Evolutionary conservation across 139 green algal genomes (phyloP).

Genomic region (Parachlorella kessleri): DNA sequence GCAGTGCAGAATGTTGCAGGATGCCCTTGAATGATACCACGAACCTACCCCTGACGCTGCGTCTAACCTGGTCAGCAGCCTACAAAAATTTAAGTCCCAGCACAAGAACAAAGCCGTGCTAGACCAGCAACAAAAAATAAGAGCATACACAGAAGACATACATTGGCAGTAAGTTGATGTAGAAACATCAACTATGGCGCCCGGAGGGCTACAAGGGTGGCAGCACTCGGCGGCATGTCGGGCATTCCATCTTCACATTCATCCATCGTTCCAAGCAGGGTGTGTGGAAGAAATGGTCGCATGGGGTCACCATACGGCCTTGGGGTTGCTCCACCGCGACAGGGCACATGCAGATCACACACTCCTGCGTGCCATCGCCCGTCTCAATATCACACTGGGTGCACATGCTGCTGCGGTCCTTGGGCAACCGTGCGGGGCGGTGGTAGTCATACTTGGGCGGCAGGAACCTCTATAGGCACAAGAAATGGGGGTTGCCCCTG

Average conservation of each 20-base stretch:
- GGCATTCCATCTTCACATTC: constrained; percentile 89
- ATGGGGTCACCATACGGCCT: constrained; percentile 81
- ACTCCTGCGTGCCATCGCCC: constrained; percentile 63
- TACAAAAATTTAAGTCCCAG: no score
- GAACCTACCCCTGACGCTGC: no score
- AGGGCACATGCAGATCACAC: constrained; percentile 90
- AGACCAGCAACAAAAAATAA: no score
- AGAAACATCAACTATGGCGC: no score
- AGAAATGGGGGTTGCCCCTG: no score
- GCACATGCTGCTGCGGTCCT: not conserved
- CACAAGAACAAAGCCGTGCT: no score
- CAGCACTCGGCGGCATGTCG: constrained; percentile 77
- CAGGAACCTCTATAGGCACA: constrained; percentile 43
- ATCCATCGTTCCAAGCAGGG: constrained; percentile 86
- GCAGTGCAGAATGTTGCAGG: no score
- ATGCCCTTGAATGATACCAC: no score
- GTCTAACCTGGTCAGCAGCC: no score
- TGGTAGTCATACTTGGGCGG: constrained; percentile 86
- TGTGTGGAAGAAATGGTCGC: constrained; percentile 87
- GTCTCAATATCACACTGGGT: constrained; percentile 42
- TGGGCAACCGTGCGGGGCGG: not conserved
- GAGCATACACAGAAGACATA: no score
- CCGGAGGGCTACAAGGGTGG: constrained; percentile 58
- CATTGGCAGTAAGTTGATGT: no score
- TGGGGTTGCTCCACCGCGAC: constrained; percentile 51